Conservation (phyloP, 805 yeast genomes). For the Candida nonsorbophila region DNA sequence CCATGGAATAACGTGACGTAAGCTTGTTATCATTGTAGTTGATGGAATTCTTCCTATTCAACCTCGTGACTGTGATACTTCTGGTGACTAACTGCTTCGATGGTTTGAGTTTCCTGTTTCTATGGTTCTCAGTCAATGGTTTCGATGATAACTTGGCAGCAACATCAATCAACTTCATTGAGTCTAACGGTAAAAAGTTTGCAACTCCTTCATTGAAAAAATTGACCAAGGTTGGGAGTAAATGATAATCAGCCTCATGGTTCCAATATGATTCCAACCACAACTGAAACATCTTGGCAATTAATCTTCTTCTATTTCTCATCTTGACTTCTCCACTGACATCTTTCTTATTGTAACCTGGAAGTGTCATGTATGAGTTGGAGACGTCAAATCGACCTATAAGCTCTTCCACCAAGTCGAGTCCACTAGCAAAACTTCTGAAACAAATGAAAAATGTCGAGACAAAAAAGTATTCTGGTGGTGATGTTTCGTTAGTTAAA, state of each 20-base stretch:
- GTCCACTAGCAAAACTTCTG: constrained; percentile 62
- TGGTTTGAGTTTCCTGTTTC: constrained; percentile 11
- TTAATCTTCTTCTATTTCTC: constrained; percentile 59
- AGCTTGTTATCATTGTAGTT: constrained; percentile 19
- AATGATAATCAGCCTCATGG: constrained; percentile 49
- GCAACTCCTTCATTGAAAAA: constrained; percentile 76
- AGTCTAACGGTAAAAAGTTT: constrained; percentile 57
- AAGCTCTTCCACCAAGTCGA: constrained; percentile 63
- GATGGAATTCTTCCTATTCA: constrained; percentile 29
- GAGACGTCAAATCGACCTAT: constrained; percentile 59
- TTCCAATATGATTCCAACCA: constrained; percentile 95
- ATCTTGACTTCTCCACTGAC: constrained; percentile 27
- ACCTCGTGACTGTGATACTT: constrained; percentile 36
- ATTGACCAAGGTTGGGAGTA: constrained; percentile 66
- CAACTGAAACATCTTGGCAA: constrained; percentile 62
- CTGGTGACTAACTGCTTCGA: constrained; percentile 49
- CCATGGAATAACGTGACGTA: constrained; percentile 39
- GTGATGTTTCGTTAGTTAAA: constrained; percentile 58
- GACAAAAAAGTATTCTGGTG: constrained; percentile 62
- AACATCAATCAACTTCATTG: constrained; percentile 54
- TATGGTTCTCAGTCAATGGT: constrained; percentile 45
- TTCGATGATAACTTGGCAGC: constrained; percentile 56
- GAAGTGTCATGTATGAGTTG: constrained; percentile 16
- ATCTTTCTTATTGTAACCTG: constrained; percentile 9
- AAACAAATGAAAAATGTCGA: constrained; percentile 76